These are phyloP conservation scores for Mortierella sp. DNA, from an alignment of 371 early-diverging fungal genomes.

Conservation along the genomic window DNA sequence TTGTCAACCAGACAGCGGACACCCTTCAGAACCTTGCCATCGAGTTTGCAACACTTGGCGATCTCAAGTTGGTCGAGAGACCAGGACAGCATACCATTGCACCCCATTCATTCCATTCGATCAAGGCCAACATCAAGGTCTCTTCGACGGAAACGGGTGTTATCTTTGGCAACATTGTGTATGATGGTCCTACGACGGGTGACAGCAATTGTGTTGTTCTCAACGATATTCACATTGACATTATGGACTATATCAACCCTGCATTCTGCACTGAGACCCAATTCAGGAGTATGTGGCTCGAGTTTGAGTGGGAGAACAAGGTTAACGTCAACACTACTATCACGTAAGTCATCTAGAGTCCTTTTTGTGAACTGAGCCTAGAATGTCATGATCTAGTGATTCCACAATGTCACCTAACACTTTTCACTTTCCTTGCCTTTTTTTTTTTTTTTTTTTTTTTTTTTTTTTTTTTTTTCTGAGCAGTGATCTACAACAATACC, in stretches of 20 bases:
- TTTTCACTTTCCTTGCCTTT: not conserved
- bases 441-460: not conserved
- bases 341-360: constrained; percentile 67
- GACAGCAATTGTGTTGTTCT: constrained; percentile 91
- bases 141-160: constrained; percentile 98
- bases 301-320: constrained; percentile 99
- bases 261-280: constrained; percentile 90
- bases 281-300: constrained; percentile 98
- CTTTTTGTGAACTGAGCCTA: not conserved
- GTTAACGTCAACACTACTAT: constrained; percentile 94
- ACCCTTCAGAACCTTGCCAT: constrained; percentile 97
- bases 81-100: constrained; percentile 92
- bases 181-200: constrained; percentile 87
- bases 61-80: constrained; percentile 96
- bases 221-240: constrained; percentile 97
- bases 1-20: constrained; percentile 98
- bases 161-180: constrained; percentile 97
- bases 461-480: not conserved
- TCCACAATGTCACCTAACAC: not conserved
- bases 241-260: constrained; percentile 98
- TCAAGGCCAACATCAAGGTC: constrained; percentile 97
- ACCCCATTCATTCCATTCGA: constrained; percentile 91
- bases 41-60: constrained; percentile 97
- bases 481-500: constrained; percentile 84
- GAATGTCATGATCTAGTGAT: too few relatives aligned